Evolutionary conservation across 768 basidiomycete species (phyloP), one percentile per base, ranked within the genome.

Genomic region (Pholiota microspora): DNA sequence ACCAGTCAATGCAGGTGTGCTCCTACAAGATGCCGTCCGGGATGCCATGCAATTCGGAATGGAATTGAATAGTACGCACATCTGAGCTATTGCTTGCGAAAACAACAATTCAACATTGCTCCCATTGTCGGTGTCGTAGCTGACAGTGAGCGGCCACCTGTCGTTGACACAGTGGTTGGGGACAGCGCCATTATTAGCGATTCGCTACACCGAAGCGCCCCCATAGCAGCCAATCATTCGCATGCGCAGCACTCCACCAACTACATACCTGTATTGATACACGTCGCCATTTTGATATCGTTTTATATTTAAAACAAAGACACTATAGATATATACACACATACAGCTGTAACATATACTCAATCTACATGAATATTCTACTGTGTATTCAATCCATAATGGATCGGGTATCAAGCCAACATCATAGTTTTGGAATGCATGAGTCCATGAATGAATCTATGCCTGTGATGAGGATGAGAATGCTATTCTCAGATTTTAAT

Each of bases 1-100:
- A 7, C 85, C 86, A 10, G 25, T 62, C 4, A 76, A 86, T 56
- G 83, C 84, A 0, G 70, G 62, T 29, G 62, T 64, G 10, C 61
- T 74, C n/a, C 63, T 77, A 23, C 54, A 53, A 21, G 63, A 72
- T 23, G 76, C 74, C 6, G 71, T 78, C 5, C 49, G 62, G 10
- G 67, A 73, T 44, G 77, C 76, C 1, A 16, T 36, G 28, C 25
- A 27, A 32, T 21, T 29, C 3, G 36, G 7, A 16, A 15, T 36
- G 1, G 16, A 24, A 10, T 5, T 21, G 18, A n/a, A 23, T 3
- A 42, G 40, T 42, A 16, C 40, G 40, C 18, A 4, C 40, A 2
- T 12, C 9, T 42, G 16, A 42, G 8, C 9, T 23, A 23, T 42
- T n/a, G n/a, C 21, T 21, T 42, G 3, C 40, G 1, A 18, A 10